A percentile compares a stretch with the other conserved stretches of the same genome.
These are phyloP conservation scores for Podaxis pistillaris DNA, from an alignment of 768 basidiomycete genomes.

Conservation along the genomic window DNA sequence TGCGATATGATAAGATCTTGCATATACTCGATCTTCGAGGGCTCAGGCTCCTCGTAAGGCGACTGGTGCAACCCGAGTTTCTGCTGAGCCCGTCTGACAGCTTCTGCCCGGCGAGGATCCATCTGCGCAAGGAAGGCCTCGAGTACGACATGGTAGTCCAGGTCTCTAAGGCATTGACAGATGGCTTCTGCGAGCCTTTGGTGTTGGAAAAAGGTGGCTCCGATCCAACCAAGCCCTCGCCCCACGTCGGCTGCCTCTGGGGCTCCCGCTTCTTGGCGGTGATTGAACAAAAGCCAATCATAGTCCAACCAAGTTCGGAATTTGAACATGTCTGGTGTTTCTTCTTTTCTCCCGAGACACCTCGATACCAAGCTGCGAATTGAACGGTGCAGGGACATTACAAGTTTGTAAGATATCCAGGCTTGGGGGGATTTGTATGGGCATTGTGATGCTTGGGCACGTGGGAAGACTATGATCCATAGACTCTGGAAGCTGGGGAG, in stretches of 20 bases:
- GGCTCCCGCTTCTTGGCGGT: not conserved
- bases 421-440: constrained; percentile 5
- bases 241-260: not conserved
- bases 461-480: not conserved
- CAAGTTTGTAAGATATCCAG: not conserved
- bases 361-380: not conserved
- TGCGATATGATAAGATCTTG: not conserved
- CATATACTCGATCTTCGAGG: not conserved
- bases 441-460: not conserved
- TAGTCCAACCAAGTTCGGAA: not conserved
- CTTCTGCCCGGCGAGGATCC: not conserved
- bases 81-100: not conserved
- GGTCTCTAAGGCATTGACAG: not conserved
- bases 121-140: not conserved
- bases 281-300: not conserved
- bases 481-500: constrained; percentile 16
- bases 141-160: not conserved
- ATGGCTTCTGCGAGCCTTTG: not conserved
- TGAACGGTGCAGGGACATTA: not conserved
- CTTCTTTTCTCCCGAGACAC: no score
- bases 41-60: not conserved
- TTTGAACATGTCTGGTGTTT: not conserved
- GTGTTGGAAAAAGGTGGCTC: not conserved
- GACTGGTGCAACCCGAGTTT: not conserved
- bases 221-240: not conserved